Base-by-base conservation (phyloP, 2,329 filamentous ascomycete genomes). In the Aureobasidium sp. region DNA sequence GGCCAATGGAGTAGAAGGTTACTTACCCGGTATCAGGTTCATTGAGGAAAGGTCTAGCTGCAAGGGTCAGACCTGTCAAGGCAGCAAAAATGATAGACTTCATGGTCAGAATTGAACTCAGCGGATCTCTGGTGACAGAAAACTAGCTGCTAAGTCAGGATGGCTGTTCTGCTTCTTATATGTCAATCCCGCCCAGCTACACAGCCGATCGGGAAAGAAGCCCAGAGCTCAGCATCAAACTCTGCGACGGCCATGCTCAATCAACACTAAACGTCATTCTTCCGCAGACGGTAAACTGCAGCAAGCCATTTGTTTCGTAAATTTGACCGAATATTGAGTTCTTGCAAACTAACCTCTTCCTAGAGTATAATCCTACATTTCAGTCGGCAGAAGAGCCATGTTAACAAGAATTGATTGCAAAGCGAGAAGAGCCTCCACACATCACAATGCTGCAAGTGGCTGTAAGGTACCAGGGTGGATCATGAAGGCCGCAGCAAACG, bases 41-140 rank as follows among this genome's bases (percentile, higher is more conserved):
- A 43, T 77, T 73, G 54, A 77, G 43, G 58, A 76, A 78, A 7
- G 75, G 74, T 25, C 74, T 71, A 10, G 76, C 73, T 53, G 75
- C 76, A 27, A 77, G 69, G 50, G 73, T 75, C 31, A 61, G 29
- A 23, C 58, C 31, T 20, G 58, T 51, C 43, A 61, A 16, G 20
- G 58, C 40, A 51, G 58, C 43, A 29, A 61, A 31, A 15, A 61
- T 42, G 45, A 61, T 40, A 10, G 45, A 61, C 31, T 61, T 61
- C 58, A 61, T 61, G 11, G 45, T 61, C 15, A 4, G 18, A 42
- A 47, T 20, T 11, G n/a, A 33, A 27, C 13, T 47, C 55, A 8
- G 16, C 16, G 10, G n/a, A 31, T 20, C 13, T 25, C 13, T 47
- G 36, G 42, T 9, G 25, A 11, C 40, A 36, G 18, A 33, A 13